Conservation (phyloP, 208 protist species). For the Leishmania tropica region DNA sequence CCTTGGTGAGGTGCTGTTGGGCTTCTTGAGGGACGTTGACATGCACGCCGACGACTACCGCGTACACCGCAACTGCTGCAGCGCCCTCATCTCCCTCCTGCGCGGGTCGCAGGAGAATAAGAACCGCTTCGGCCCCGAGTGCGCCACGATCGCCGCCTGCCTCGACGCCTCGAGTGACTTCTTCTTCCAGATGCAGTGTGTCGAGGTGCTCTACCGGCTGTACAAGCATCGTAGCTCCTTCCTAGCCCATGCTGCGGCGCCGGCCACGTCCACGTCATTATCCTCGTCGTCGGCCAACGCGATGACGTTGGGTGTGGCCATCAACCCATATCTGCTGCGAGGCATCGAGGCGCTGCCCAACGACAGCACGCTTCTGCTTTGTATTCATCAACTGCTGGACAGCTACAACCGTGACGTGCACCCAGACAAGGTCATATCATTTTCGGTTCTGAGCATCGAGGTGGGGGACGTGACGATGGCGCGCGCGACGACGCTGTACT, state of each 20-base stretch:
- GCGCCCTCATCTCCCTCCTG: constrained; percentile 77
- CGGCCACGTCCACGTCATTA: background rate
- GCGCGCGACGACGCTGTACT: constrained; percentile 77
- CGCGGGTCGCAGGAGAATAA: constrained; percentile 82
- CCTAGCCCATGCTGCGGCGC: constrained; percentile 32
- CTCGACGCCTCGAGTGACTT: constrained; percentile 67
- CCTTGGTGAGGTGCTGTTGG: constrained; percentile 51
- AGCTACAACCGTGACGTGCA: constrained; percentile 64
- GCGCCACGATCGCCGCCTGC: constrained; percentile 45
- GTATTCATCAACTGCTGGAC: constrained; percentile 71
- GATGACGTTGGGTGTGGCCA: constrained; percentile 9
- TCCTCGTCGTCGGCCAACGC: background rate
- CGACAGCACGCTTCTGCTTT: constrained; percentile 67
- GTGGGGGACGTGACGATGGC: constrained; percentile 57
- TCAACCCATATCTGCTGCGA: constrained; percentile 56
- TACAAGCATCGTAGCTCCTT: constrained; percentile 60
- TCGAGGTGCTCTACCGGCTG: constrained; percentile 82
- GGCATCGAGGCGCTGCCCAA: constrained; percentile 74
- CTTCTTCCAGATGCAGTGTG: constrained; percentile 92
- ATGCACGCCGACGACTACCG: constrained; percentile 75
- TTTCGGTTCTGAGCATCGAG: constrained; percentile 63
- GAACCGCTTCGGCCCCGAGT: constrained; percentile 58
- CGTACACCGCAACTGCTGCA: constrained; percentile 69
- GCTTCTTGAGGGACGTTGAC: constrained; percentile 51
- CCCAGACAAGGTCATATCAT: constrained; percentile 38